These are phyloP conservation scores for Scutellaria galericulata DNA, from an alignment of 257 asterid species.

Conservation along the genomic window DNA sequence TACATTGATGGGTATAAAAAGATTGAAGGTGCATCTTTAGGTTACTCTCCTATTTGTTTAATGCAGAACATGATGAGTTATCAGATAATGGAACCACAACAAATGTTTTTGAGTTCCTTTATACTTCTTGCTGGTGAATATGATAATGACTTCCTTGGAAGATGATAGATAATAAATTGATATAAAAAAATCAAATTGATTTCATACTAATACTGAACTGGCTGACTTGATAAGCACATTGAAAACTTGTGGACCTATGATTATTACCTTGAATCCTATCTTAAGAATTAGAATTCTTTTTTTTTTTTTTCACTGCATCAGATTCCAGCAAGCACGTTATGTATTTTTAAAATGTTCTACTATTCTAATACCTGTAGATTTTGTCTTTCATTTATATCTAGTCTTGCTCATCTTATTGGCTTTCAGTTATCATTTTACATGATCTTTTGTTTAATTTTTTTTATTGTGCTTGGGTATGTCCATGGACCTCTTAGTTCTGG, in stretches of 20 bases:
- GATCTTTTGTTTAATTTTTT: neutral
- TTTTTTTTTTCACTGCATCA: neutral
- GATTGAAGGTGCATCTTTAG: constrained; percentile 21
- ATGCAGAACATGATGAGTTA: neutral
- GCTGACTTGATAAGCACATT: neutral
- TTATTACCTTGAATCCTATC: no score
- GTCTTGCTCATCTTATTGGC: neutral
- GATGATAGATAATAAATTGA: neutral
- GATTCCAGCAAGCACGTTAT: neutral
- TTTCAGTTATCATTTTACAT: neutral
- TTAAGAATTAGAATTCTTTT: no score
- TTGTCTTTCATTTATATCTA: neutral
- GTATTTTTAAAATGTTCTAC: neutral
- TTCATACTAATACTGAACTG: neutral
- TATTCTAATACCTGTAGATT: neutral
- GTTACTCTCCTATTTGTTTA: neutral
- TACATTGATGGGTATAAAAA: neutral
- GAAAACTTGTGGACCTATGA: neutral
- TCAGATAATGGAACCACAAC: constrained; percentile 15
- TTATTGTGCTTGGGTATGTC: neutral
- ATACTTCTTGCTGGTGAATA: neutral
- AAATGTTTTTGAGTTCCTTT: neutral
- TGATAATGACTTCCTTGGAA: neutral
- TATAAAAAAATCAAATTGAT: neutral
- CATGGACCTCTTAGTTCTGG: neutral